Percentiles rank a stretch among this genome's conserved stretches.
Conservation (phyloP, 495 filamentous ascomycete species). For the Hypoxylon subgilvum region DNA sequence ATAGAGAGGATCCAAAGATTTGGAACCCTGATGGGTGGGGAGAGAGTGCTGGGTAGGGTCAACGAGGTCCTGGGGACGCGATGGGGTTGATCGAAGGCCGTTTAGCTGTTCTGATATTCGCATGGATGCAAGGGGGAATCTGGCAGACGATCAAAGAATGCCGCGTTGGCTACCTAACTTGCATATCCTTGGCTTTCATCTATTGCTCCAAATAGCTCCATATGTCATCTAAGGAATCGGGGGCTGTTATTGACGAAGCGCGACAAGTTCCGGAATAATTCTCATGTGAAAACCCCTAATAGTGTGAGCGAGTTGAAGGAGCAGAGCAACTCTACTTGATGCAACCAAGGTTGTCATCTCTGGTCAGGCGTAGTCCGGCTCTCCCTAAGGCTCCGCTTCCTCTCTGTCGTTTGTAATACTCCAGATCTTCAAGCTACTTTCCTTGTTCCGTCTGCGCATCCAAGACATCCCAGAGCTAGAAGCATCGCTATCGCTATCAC, state of each 20-base stretch:
- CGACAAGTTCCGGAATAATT: too few species aligned
- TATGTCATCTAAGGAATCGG: too few species aligned
- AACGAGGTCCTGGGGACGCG: constrained; percentile 45
- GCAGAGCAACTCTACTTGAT: neutral
- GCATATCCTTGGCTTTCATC: constrained; percentile 1
- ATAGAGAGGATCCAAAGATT: constrained; percentile 55
- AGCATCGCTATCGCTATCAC: constrained; percentile 11
- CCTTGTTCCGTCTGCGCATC: constrained; percentile 43
- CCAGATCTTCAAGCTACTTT: constrained; percentile 74
- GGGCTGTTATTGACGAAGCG: too few species aligned
- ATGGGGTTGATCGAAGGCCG: constrained; percentile 36
- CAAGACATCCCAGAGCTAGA: constrained; percentile 15
- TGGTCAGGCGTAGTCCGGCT: neutral
- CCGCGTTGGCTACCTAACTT: constrained; percentile 1
- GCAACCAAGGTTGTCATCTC: constrained; percentile 4
- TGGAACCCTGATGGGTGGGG: constrained; percentile 56
- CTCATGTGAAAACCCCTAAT: too few species aligned
- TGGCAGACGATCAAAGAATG: constrained; percentile 1
- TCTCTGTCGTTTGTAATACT: constrained; percentile 39
- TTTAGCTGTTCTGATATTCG: too few species aligned
- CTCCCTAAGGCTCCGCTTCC: neutral
- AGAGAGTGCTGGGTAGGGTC: constrained; percentile 59
- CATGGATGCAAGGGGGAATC: too few species aligned
- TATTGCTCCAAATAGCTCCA: constrained; percentile 3
- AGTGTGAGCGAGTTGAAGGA: too few species aligned